Evolutionary conservation across 768 basidiomycete genomes (phyloP).

Genomic region (Infundibulicybe gibba): DNA sequence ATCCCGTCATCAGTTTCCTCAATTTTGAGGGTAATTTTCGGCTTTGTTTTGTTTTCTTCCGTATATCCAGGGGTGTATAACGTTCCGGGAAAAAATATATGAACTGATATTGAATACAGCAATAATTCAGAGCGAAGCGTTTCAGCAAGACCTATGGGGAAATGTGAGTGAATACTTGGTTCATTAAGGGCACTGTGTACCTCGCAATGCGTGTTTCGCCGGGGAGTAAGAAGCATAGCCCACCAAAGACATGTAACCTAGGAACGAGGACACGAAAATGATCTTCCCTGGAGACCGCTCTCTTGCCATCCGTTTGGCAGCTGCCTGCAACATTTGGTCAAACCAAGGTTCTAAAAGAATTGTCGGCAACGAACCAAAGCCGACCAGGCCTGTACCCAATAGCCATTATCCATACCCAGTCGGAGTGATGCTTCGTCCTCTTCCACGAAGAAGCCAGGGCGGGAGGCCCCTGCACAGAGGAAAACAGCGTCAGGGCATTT

Average conservation of each 20-base stretch:
- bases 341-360: conserved; percentile 41
- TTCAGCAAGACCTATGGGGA: conserved; percentile 70
- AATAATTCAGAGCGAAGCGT: conserved; percentile 78
- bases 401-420: conserved; percentile 38
- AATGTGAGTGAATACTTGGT: background rate
- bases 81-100: conserved; percentile 81
- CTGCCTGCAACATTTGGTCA: conserved; percentile 52
- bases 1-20: conserved; percentile 70
- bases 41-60: conserved; percentile 76
- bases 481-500: conserved; percentile 74
- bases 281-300: conserved; percentile 61
- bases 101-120: conserved; percentile 74
- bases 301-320: conserved; percentile 61
- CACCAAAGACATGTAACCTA: conserved; percentile 75
- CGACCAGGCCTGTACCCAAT: conserved; percentile 55
- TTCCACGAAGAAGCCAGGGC: conserved; percentile 76
- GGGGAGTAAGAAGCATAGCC: conserved; percentile 84
- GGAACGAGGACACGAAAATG: conserved; percentile 70
- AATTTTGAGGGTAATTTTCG: conserved; percentile 69
- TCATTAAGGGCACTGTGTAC: conserved; percentile 31
- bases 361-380: conserved; percentile 38
- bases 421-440: conserved; percentile 55
- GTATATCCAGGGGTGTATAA: conserved; percentile 78
- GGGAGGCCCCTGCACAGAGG: conserved; percentile 70
- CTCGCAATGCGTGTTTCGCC: conserved; percentile 82